Evolutionary conservation across 1,284 basidiomycete genomes (phyloP), one percentile per base, ranked within the genome.

Genomic region (Tilletia caries): DNA sequence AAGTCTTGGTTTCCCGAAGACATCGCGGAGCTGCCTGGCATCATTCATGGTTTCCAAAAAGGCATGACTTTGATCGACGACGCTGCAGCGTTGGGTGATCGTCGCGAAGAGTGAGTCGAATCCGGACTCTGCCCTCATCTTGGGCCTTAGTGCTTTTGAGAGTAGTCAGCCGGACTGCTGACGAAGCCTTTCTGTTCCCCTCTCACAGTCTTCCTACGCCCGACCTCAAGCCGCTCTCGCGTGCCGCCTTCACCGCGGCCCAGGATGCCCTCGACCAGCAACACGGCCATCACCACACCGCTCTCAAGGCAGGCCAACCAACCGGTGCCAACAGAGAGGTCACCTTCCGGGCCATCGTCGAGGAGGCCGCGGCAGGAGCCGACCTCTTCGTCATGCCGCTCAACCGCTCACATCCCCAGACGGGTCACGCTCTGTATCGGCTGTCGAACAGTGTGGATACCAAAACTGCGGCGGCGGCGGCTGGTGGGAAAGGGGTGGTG

Each of bases 41-140:
- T 96, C 20, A 85, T 88, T 60, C 86, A 87, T 67, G 95, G 93
- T 10, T 96, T 98, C 82, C 90, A 89, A 43, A 86, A 88, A 27
- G 95, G 92, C 0, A 83, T 98, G 65, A 89, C 95, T 80, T 84
- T 98, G 73, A 97, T 98, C 92, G 91, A 95, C 80, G 88, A 91
- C 72, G 95, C 95, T 10, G 88, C 95, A 78, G 90, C 91, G 69
- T 86, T 96, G 25, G 67, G 70, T 4, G 33, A 23, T 3, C n/a
- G 43, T 1, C 66, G 64, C 27, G 15, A 29, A 12, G 12, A 18
- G 12, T 32, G 54, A 60, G 54, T 60, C n/a, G 54, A 29, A 33
- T 25, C 68, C 66, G 27, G 68, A 64, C 18, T 5, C n/a, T n/a
- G n/a, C n/a, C n/a, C n/a, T n/a, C n/a, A n/a, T n/a, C n/a, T n/a